phyloP scores from a whole-genome alignment of 768 basidiomycete genomes.

The Tricholoma hemisulphureum region DNA sequence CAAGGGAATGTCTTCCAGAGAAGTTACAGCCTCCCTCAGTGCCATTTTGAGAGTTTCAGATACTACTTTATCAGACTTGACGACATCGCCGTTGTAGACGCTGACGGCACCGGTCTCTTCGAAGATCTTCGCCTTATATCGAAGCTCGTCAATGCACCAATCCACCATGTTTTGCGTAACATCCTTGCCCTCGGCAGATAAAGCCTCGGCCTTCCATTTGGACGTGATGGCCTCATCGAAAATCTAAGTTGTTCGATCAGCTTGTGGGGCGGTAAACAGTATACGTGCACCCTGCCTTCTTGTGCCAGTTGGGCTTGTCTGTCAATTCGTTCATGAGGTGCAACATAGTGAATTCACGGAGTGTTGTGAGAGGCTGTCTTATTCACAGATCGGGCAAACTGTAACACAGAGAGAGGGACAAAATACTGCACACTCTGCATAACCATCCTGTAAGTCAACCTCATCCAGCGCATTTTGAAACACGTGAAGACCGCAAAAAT shows the following conservation, averaged over 20 bases:
- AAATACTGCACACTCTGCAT: neutral
- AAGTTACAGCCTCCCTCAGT: constrained; percentile 17
- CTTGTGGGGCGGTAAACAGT: neutral
- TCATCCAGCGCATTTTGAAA: neutral
- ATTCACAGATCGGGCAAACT: neutral
- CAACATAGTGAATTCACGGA: constrained; percentile 19
- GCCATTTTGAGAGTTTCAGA: constrained; percentile 13
- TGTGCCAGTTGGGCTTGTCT: constrained; percentile 16
- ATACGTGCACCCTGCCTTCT: constrained; percentile 1
- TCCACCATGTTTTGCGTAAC: constrained; percentile 14
- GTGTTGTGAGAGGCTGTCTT: constrained; percentile 13
- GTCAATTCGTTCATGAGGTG: constrained; percentile 18
- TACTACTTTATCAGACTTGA: constrained; percentile 29
- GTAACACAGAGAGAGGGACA: neutral
- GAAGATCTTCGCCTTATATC: constrained; percentile 16
- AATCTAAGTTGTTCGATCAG: neutral
- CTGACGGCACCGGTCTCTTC: constrained; percentile 9
- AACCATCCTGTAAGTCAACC: neutral
- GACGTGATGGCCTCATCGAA: neutral
- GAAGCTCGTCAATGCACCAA: constrained; percentile 20
- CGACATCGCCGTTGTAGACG: constrained; percentile 20
- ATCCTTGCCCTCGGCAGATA: neutral
- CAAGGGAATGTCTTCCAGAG: constrained; percentile 35
- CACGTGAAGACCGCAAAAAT: neutral
- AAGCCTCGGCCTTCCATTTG: neutral